phyloP scores from a whole-genome alignment of 1,139 yeast species.

The Pichia sp. region DNA sequence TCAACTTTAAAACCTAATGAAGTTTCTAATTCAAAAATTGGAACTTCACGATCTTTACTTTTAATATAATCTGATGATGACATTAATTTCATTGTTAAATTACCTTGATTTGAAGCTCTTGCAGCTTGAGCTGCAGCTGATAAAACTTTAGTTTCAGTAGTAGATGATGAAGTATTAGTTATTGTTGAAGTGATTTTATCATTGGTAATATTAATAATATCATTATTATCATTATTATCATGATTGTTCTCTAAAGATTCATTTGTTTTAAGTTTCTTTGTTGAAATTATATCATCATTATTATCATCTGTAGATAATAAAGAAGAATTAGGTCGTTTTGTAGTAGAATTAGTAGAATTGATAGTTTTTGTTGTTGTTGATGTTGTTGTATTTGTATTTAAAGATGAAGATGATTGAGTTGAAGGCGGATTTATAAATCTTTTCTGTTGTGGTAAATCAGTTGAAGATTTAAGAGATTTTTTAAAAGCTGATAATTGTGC shows the following conservation, averaged over 20 bases:
- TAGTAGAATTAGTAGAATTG: no score
- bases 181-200: not conserved
- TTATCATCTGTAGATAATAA: no score
- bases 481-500: constrained; percentile 57
- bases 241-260: not conserved
- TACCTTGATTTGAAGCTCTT: constrained; percentile 9
- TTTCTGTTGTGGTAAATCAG: constrained; percentile 9
- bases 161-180: not conserved
- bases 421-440: constrained; percentile 10
- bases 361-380: no score
- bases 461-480: constrained; percentile 39
- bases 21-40: constrained; percentile 56
- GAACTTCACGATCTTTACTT: constrained; percentile 59
- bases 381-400: constrained; percentile 12
- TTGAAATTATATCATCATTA: not conserved
- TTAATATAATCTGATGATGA: constrained; percentile 81
- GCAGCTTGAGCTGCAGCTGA: constrained; percentile 10
- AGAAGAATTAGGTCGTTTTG: not conserved
- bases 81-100: constrained; percentile 29
- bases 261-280: constrained; percentile 1
- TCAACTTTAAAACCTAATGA: constrained; percentile 40
- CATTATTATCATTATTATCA: no score
- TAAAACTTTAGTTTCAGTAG: not conserved
- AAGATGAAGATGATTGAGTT: constrained; percentile 29
- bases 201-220: no score